Evolutionary conservation across 495 filamentous ascomycete genomes (phyloP).

Genomic region (Aspergillus steynii): DNA sequence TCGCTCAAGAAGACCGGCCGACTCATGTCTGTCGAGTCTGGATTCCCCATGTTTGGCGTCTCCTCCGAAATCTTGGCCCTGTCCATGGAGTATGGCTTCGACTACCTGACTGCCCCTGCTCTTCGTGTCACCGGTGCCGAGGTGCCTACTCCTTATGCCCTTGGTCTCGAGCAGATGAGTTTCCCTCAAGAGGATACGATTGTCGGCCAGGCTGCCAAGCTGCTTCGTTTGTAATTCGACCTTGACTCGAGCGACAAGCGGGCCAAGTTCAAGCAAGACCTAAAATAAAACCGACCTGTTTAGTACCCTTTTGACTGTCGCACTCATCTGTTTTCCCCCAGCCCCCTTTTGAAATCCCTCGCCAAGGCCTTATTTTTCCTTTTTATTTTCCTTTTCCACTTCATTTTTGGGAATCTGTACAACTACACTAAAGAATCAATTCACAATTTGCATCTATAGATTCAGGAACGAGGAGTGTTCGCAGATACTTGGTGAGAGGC

Average conservation of each 20-base stretch:
- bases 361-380: constrained; percentile 11
- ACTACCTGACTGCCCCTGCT: constrained; percentile 92
- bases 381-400: constrained; percentile 24
- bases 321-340: not conserved
- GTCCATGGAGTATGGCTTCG: constrained; percentile 96
- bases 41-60: constrained; percentile 93
- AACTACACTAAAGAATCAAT: constrained; percentile 36
- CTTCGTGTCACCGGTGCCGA: constrained; percentile 93
- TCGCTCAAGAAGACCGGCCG: constrained; percentile 97
- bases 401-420: constrained; percentile 41
- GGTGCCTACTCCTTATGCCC: constrained; percentile 91
- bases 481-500: not conserved
- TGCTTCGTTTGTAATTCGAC: constrained; percentile 67
- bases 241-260: constrained; percentile 16
- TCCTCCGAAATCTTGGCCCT: constrained; percentile 88
- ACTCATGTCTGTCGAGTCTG: constrained; percentile 89
- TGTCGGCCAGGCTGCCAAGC: constrained; percentile 76
- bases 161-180: constrained; percentile 82
- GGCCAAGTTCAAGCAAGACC: constrained; percentile 15
- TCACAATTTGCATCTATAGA: constrained; percentile 1
- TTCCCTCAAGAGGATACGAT: constrained; percentile 90
- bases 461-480: not conserved
- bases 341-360: constrained; percentile 18
- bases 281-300: constrained; percentile 36
- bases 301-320: constrained; percentile 31